Conservation (phyloP, 1,284 basidiomycete genomes). For the Trichosporon ovoides region DNA sequence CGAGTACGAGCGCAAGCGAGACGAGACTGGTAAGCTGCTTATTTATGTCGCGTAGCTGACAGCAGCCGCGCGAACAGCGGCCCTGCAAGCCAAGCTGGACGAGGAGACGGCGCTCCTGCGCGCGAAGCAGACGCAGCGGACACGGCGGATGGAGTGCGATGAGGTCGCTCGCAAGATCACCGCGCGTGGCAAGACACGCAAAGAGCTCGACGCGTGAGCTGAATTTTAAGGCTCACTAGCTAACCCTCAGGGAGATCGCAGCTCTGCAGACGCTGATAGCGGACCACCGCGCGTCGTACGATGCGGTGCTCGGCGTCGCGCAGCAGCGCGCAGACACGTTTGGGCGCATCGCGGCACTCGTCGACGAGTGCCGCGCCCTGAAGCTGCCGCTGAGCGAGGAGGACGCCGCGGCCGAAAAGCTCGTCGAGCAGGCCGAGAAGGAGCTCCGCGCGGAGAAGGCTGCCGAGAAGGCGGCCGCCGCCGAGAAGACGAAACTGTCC, state of each 20-base stretch:
- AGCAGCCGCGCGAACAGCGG: conserved; percentile 21
- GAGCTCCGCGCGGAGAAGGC: conserved; percentile 6
- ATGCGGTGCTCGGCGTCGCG: conserved; percentile 21
- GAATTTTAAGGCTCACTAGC: neutral
- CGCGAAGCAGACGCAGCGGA: conserved; percentile 26
- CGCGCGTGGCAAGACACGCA: conserved; percentile 28
- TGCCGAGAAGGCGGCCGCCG: neutral
- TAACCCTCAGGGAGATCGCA: conserved; percentile 30
- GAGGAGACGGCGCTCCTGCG: conserved; percentile 33
- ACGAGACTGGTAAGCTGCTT: conserved; percentile 37
- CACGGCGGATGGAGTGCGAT: conserved; percentile 39
- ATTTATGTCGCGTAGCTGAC: neutral
- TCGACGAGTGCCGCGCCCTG: conserved; percentile 34
- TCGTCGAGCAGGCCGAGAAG: conserved; percentile 29
- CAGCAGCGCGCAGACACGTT: conserved; percentile 33
- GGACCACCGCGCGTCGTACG: conserved; percentile 31
- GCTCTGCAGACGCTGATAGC: conserved; percentile 27
- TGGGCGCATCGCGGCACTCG: conserved; percentile 27
- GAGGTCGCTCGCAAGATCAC: conserved; percentile 35
- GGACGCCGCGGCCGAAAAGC: conserved; percentile 9
- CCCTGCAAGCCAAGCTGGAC: conserved; percentile 24
- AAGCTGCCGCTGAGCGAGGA: conserved; percentile 25
- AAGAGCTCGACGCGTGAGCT: conserved; percentile 41
- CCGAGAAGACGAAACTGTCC: neutral
- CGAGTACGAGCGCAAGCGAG: conserved; percentile 23